Evolutionary conservation across 805 yeast genomes (phyloP).

Genomic region (Kockiozyma suomiensis): DNA sequence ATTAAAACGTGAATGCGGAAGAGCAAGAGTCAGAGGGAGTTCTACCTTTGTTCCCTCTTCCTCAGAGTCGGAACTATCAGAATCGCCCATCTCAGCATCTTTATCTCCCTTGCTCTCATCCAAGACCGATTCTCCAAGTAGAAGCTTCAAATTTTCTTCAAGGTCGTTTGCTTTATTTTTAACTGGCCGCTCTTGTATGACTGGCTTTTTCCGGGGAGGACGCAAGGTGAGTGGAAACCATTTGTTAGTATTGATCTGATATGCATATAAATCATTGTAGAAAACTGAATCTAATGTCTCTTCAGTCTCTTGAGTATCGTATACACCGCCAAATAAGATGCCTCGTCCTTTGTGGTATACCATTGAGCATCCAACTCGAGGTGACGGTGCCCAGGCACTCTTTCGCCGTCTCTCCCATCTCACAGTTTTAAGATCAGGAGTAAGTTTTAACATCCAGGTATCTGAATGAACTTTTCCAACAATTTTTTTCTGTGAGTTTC

Average conservation of each 20-base stretch:
- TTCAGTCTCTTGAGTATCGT: conserved; percentile 92
- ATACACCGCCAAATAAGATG: conserved; percentile 92
- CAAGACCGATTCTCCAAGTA: conserved; percentile 39
- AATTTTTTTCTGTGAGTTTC: conserved; percentile 79
- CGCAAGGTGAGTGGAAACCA: conserved; percentile 79
- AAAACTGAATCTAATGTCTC: conserved; percentile 84
- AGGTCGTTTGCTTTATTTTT: conserved; percentile 69
- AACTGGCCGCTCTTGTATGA: conserved; percentile 48
- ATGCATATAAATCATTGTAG: conserved; percentile 77
- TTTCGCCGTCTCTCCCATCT: conserved; percentile 90
- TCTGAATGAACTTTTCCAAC: conserved; percentile 89
- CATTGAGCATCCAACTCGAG: conserved; percentile 94
- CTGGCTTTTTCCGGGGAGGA: conserved; percentile 53
- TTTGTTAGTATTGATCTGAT: conserved; percentile 81
- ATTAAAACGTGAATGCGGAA: conserved; percentile 90
- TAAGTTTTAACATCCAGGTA: conserved; percentile 86
- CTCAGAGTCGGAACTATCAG: conserved; percentile 44
- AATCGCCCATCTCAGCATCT: conserved; percentile 40
- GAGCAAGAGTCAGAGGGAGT: conserved; percentile 54
- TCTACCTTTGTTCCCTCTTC: conserved; percentile 49
- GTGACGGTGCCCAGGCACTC: conserved; percentile 87
- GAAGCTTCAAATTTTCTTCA: conserved; percentile 69
- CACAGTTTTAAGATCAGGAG: conserved; percentile 70
- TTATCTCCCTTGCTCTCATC: conserved; percentile 30
- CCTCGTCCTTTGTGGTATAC: conserved; percentile 90